Evolutionary conservation across 1,284 basidiomycete genomes (phyloP), one percentile per base, ranked within the genome.

Genomic region (Sporisorium graminicola): DNA sequence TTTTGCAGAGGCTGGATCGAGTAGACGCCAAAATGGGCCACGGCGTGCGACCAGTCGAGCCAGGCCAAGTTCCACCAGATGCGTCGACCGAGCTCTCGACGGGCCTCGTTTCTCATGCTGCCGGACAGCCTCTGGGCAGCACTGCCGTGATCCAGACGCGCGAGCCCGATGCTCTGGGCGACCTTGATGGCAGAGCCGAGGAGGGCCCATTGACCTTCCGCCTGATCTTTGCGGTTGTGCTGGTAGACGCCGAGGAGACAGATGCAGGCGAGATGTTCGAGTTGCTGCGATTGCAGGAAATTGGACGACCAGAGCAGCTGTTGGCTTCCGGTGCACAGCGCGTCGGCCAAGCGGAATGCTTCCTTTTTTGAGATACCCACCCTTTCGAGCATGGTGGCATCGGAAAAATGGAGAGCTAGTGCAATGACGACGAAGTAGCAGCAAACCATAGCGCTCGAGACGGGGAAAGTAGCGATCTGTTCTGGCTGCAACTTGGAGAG

Each of bases 11-110:
- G 81, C 43, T 82, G 63, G 40, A 82, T 68, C n/a, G 77, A 73
- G 59, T 82, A 83, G 53, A 69, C 62, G n/a, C 77, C 81, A 46
- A 76, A 79, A 61, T 83, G 81, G 3, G 80, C 72, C 9, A 76
- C 72, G 1, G 81, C 72, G 33, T 82, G 81, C n/a, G 80, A 82
- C 80, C 78, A 77, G 52, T 80, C 75, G 35, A 78, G 78, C 74
- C 77, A 75, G 14, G 75, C 73, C 27, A 84, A 62, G 50, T 82
- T 77, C 81, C 82, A 84, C 82, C 82, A 84, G 22, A 83, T 78
- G 14, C 82, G 72, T 26, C 81, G 65, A 12, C 82, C 78, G 16
- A 82, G 74, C 65, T 84, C 82, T 3, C 77, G 64, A 42, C 60
- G 74, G n/a, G 69, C 65, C 47, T 77, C 74, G 55, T 59, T 77